phyloP scores from a whole-genome alignment of 495 filamentous ascomycete genomes.

The Aeminium ludgeri region DNA sequence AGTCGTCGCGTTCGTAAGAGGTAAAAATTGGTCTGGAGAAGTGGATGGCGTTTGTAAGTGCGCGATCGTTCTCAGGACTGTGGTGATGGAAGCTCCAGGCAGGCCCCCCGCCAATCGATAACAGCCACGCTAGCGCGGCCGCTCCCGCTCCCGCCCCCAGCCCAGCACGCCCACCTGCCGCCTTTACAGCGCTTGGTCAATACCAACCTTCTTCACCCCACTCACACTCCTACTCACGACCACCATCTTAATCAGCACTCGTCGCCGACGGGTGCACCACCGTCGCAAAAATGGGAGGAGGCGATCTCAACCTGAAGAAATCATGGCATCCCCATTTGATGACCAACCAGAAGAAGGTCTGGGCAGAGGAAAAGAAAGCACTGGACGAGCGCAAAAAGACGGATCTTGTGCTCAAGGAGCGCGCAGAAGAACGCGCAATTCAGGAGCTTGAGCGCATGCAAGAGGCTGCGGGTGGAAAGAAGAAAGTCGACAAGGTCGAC shows the following conservation, averaged over 20 bases:
- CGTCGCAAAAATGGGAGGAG: slow-evolving; percentile 50
- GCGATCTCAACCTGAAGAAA: slow-evolving; percentile 92
- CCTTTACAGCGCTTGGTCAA: background rate
- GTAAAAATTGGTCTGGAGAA: background rate
- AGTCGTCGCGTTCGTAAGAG: background rate
- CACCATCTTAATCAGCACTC: background rate
- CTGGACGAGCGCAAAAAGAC: slow-evolving; percentile 87
- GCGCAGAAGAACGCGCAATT: slow-evolving; percentile 82
- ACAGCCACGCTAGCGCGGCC: too few relatives aligned
- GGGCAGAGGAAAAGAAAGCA: slow-evolving; percentile 79
- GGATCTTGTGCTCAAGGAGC: slow-evolving; percentile 73
- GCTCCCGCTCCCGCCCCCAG: too few relatives aligned
- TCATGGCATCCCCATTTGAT: slow-evolving; percentile 82
- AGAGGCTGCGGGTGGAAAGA: slow-evolving; percentile 70
- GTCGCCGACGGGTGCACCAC: background rate
- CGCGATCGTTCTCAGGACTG: background rate
- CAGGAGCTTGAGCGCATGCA: slow-evolving; percentile 83
- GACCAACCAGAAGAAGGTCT: slow-evolving; percentile 69
- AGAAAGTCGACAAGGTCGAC: slow-evolving; percentile 63
- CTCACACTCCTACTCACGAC: background rate
- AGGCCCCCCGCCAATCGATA: too few relatives aligned
- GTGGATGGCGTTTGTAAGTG: too few relatives aligned
- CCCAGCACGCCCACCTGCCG: background rate
- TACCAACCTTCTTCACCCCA: background rate
- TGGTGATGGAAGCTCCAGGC: too few relatives aligned